Conservation (phyloP, 2,329 filamentous ascomycete species). For the Amesomyces nigricolor region DNA sequence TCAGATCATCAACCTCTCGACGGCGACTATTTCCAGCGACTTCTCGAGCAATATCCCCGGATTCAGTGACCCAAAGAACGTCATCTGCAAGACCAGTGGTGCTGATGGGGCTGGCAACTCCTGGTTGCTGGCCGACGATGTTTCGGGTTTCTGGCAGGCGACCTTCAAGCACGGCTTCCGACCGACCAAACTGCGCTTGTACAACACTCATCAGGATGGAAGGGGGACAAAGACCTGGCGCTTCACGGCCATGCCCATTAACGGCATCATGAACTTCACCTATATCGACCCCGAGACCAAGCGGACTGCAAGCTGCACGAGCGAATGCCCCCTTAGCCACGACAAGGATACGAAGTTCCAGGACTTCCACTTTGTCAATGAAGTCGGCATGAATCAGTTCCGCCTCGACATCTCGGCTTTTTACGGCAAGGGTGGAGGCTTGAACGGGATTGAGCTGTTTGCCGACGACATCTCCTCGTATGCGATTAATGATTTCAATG, state of each 20-base stretch:
- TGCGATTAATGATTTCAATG: slow-evolving; percentile 82
- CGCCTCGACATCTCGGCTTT: slow-evolving; percentile 79
- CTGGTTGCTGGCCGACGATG: slow-evolving; percentile 74
- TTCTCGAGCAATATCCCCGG: slow-evolving; percentile 57
- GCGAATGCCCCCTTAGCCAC: slow-evolving; percentile 75
- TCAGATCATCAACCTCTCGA: slow-evolving; percentile 78
- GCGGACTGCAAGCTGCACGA: slow-evolving; percentile 66
- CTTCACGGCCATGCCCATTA: slow-evolving; percentile 76
- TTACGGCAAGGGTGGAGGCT: slow-evolving; percentile 79
- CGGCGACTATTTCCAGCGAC: slow-evolving; percentile 65
- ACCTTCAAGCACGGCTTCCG: slow-evolving; percentile 76
- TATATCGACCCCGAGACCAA: slow-evolving; percentile 73
- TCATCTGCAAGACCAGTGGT: slow-evolving; percentile 70
- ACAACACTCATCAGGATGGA: slow-evolving; percentile 79
- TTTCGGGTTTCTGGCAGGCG: slow-evolving; percentile 76
- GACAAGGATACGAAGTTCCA: slow-evolving; percentile 63
- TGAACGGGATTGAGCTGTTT: slow-evolving; percentile 82
- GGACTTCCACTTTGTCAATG: slow-evolving; percentile 87
- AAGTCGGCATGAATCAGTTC: slow-evolving; percentile 81
- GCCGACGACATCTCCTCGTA: slow-evolving; percentile 81
- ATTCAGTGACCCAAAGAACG: slow-evolving; percentile 70
- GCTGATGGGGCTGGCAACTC: slow-evolving; percentile 67
- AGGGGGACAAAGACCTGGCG: slow-evolving; percentile 85
- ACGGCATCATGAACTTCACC: slow-evolving; percentile 94
- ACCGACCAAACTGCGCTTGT: slow-evolving; percentile 80